phyloP scores from a whole-genome alignment of 805 yeast species.

The Nakazawaea wickerhamii region DNA sequence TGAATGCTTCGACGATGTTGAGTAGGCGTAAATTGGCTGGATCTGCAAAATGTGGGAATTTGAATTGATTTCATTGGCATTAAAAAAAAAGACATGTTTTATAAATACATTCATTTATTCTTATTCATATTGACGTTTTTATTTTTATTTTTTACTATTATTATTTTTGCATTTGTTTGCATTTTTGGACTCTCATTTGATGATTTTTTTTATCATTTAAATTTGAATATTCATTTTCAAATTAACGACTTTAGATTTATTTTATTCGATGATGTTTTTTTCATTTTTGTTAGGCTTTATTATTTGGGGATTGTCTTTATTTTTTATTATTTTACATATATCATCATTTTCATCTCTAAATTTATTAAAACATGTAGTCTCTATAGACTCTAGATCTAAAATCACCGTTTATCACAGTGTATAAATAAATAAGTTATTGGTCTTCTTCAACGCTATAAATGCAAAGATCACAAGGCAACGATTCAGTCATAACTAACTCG shows the following conservation, averaged over 20 bases:
- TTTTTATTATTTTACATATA: background rate
- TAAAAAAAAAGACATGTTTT: too few relatives aligned
- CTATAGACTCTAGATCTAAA: too few relatives aligned
- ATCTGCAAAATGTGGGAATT: conserved; percentile 17
- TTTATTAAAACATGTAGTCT: too few relatives aligned
- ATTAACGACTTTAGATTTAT: too few relatives aligned
- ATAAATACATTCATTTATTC: too few relatives aligned
- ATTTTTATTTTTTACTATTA: background rate
- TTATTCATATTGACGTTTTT: background rate
- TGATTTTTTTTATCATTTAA: too few relatives aligned
- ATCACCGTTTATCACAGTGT: too few relatives aligned
- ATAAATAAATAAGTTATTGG: too few relatives aligned
- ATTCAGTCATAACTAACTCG: conserved; percentile 16
- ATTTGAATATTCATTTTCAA: too few relatives aligned
- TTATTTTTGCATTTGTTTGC: background rate
- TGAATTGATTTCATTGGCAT: background rate
- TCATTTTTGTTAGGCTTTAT: background rate
- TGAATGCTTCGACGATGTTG: conserved; percentile 60
- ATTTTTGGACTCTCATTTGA: too few relatives aligned
- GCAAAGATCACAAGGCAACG: conserved; percentile 17
- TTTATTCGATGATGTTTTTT: background rate
- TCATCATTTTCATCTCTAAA: too few relatives aligned
- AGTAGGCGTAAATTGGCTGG: conserved; percentile 41
- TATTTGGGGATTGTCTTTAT: background rate
- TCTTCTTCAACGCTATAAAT: conserved; percentile 13